Base-by-base conservation (phyloP, 352 stramenopile species). In the Pythium brachiatum region DNA sequence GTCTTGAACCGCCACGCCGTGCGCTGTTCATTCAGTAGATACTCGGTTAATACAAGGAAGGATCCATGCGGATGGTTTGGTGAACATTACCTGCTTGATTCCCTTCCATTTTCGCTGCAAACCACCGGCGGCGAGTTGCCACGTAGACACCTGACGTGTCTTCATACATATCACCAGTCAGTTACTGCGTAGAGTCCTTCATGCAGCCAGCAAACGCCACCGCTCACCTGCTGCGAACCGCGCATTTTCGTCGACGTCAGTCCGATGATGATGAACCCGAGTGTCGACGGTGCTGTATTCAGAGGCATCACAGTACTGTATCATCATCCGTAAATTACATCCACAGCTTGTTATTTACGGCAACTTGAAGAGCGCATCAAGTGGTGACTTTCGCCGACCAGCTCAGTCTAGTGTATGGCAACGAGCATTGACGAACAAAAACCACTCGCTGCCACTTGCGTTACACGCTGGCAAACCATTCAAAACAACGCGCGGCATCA, bases 81-180 rank as follows among this genome's bases (percentile, higher is more conserved):
- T n/a, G n/a, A n/a, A n/a, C n/a, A n/a, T 21, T 25, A 75, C 72
- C 70, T 88, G 86, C 64, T 94, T 94, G 57, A 94, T 65, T 21
- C 80, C 80, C 50, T 87, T 82, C 81, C 81, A 92, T 69, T 94
- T 92, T 60, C 82, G 73, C 66, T 92, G 84, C 48, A 94, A 69
- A 7, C 86, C 80, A 11, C 77, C 78, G 5, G 81, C 80, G n/a
- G 83, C 86, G 27, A 94, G 62, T 50, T 86, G 63, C 86, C 86
- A 94, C 52, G 86, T 92, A 31, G 86, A 92, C 8, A 76, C 72
- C 13, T 72, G 53, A 38, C 74, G 69, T 29, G 58, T 21, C 74
- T 65, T n/a, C 25, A 57, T n/a, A 26, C 8, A 7, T 32, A 9
- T 13, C 20, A 55, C n/a, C 21, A 60, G 43, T 51, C 23, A 31